Evolutionary conservation across 768 basidiomycete species (phyloP), one percentile per base, ranked within the genome.

Genomic region (Crassisporium funariophilum): DNA sequence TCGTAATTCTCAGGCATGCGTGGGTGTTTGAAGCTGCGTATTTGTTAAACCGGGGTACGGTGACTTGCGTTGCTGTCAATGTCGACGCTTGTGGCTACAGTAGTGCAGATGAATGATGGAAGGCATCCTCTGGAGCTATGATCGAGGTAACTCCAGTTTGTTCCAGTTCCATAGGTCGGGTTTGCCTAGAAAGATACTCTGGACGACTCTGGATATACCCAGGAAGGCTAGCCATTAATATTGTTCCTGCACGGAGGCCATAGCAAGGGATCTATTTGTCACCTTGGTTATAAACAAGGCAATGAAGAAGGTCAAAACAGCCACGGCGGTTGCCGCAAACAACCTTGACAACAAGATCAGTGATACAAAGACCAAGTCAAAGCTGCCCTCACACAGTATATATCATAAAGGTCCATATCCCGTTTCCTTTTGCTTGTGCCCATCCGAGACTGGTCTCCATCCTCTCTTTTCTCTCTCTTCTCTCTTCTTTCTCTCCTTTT

Each of bases 381-480:
- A 41, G 44, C 60, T 49, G 41, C 46, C 53, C 53, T 52, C 47
- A 37, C 54, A 47, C 42, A 39, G 41, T 35, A 53, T 59, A 56
- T 59, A 56, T 58, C 55, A 44, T 44, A 52, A 55, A 53, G 47
- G 49, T 54, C 44, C 56, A 41, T 55, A 47, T 49, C 53, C 54
- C 50, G 37, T 54, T 59, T 58, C 55, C 49, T 48, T 50, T 50
- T 54, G 49, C 55, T 62, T 54, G 56, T 61, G 53, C 61, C 62
- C 53, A 53, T 53, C 59, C 58, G 60, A 73, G 71, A 73, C 76
- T 75, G 75, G 75, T 56, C 69, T 74, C 74, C 74, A 70, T 52
- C 49, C 53, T 52, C 50, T 54, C 54, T 50, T 48, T 56, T 60
- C 61, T 50, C 54, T 61, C 58, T 50, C 55, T 53, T 54, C 49